Evolutionary conservation across 495 filamentous ascomycete genomes (phyloP).

Genomic region (Penicillium odoratum): DNA sequence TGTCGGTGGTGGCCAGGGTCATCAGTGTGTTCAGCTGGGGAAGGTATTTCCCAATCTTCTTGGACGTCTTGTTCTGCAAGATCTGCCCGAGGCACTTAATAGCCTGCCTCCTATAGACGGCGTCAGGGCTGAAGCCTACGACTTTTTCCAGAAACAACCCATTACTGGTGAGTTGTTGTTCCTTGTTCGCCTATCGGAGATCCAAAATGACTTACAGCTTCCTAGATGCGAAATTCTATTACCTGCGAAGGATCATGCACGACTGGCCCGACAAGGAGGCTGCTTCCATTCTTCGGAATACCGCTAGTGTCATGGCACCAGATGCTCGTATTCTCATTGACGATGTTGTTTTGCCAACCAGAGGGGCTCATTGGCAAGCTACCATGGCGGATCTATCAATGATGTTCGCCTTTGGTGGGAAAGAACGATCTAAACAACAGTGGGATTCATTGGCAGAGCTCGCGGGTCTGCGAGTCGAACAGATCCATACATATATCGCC

Average conservation of each 20-base stretch:
- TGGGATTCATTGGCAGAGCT: slow-evolving; percentile 40
- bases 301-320: slow-evolving; percentile 30
- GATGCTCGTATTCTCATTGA: slow-evolving; percentile 44
- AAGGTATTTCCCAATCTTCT: slow-evolving; percentile 40
- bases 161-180: slow-evolving; percentile 35
- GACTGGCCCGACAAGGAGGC: slow-evolving; percentile 37
- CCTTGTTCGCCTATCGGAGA: neutral
- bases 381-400: slow-evolving; percentile 38
- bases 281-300: slow-evolving; percentile 34
- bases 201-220: neutral
- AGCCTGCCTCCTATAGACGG: slow-evolving; percentile 39
- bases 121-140: slow-evolving; percentile 44
- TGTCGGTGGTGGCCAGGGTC: slow-evolving; percentile 55
- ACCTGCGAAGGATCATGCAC: slow-evolving; percentile 42
- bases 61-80: slow-evolving; percentile 54
- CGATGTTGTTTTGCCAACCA: slow-evolving; percentile 40
- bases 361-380: slow-evolving; percentile 28
- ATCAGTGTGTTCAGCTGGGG: slow-evolving; percentile 48
- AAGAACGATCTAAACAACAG: slow-evolving; percentile 36
- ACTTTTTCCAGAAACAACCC: slow-evolving; percentile 53
- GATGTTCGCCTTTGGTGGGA: slow-evolving; percentile 36
- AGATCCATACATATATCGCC: slow-evolving; percentile 39
- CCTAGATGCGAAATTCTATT: slow-evolving; percentile 44
- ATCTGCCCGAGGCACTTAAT: slow-evolving; percentile 44
- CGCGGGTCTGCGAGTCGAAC: slow-evolving; percentile 43